These are phyloP conservation scores for Ilyonectria robusta DNA, from an alignment of 2,329 filamentous ascomycete species.

Conservation along the genomic window DNA sequence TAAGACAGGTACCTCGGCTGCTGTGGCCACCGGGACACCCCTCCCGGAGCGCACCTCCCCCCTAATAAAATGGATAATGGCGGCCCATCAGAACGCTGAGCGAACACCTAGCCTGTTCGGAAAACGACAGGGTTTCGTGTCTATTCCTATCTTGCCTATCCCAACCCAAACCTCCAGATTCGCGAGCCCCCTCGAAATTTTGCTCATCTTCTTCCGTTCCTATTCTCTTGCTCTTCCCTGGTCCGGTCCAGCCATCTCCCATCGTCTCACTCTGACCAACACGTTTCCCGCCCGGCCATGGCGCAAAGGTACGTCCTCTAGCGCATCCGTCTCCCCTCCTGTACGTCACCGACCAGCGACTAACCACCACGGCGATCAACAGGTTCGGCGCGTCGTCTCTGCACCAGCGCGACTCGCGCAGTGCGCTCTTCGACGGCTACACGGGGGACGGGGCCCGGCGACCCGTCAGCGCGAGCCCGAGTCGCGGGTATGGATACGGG, in stretches of 20 bases:
- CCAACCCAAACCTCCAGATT: slow-evolving; percentile 32
- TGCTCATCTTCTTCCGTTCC: slow-evolving; percentile 1
- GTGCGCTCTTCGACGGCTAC: slow-evolving; percentile 83
- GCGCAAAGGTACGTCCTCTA: slow-evolving; percentile 52
- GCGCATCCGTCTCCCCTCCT: slow-evolving; percentile 1
- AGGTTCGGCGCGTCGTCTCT: slow-evolving; percentile 79
- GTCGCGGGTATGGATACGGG: slow-evolving; percentile 65
- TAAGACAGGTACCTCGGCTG: background rate
- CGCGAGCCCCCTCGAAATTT: slow-evolving; percentile 37
- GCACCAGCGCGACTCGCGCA: slow-evolving; percentile 81
- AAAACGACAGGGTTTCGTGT: slow-evolving; percentile 45
- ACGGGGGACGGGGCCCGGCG: slow-evolving; percentile 61
- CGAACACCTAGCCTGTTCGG: slow-evolving; percentile 41
- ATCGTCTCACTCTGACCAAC: slow-evolving; percentile 10
- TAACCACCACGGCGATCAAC: slow-evolving; percentile 23
- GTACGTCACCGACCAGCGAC: slow-evolving; percentile 23
- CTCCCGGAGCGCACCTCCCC: slow-evolving; percentile 10
- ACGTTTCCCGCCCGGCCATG: slow-evolving; percentile 44
- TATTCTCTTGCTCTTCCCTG: slow-evolving; percentile 11
- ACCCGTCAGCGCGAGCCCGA: slow-evolving; percentile 62
- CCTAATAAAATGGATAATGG: slow-evolving; percentile 35
- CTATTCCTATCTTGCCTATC: slow-evolving; percentile 1
- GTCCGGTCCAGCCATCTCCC: background rate
- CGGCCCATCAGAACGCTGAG: slow-evolving; percentile 27
- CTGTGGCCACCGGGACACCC: background rate